Percentiles rank a stretch among this genome's conserved stretches.
Conservation (phyloP, 2,329 filamentous ascomycete species). For the Aureobasidium pullulans region DNA sequence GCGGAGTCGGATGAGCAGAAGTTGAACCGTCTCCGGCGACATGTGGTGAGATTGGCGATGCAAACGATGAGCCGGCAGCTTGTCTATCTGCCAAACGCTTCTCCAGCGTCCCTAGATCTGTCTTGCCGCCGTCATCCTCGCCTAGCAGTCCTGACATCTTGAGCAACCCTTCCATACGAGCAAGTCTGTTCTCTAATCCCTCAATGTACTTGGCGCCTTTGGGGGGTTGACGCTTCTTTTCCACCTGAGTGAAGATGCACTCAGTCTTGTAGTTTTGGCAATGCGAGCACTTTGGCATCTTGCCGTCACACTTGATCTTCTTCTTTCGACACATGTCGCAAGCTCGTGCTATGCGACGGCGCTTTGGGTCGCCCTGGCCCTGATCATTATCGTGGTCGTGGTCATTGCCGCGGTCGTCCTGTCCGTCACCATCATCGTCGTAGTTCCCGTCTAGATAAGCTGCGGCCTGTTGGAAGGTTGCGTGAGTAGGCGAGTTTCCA, state of each 20-base stretch:
- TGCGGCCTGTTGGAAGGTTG: conserved; percentile 9
- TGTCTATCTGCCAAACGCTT: conserved; percentile 55
- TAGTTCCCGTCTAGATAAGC: conserved; percentile 15
- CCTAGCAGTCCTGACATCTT: conserved; percentile 77
- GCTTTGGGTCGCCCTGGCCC: conserved; percentile 61
- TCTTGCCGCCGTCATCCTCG: conserved; percentile 77
- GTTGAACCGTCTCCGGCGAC: conserved; percentile 10
- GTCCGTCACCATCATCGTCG: conserved; percentile 22
- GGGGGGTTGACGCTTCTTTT: conserved; percentile 95
- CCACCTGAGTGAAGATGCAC: conserved; percentile 93
- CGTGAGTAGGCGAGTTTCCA: conserved; percentile 1
- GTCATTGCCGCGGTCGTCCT: conserved; percentile 40
- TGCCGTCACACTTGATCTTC: conserved; percentile 97
- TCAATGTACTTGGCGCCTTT: conserved; percentile 99
- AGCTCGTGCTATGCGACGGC: conserved; percentile 79
- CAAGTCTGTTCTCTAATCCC: conserved; percentile 85
- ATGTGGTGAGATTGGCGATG: conserved; percentile 7
- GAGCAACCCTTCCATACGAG: conserved; percentile 90
- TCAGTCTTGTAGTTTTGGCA: conserved; percentile 98
- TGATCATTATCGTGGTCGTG: conserved; percentile 21
- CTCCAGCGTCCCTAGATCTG: conserved; percentile 81
- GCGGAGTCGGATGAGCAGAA: conserved; percentile 39
- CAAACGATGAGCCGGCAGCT: conserved; percentile 17
- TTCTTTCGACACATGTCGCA: conserved; percentile 95
- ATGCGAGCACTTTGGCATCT: conserved; percentile 88